Evolutionary conservation across 768 basidiomycete genomes (phyloP).

Genomic region (Podaxis mareebaensis): DNA sequence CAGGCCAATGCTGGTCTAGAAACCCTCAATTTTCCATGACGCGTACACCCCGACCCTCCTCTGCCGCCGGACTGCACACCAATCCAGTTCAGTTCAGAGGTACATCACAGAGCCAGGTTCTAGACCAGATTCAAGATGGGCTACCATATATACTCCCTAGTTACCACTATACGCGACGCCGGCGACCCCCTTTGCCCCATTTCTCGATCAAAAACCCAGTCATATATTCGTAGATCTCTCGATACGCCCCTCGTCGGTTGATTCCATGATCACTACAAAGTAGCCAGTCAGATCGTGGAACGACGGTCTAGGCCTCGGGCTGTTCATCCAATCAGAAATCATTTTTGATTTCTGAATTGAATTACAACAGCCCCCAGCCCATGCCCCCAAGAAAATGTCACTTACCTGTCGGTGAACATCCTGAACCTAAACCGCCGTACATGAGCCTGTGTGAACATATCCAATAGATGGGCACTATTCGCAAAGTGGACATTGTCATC

Average conservation of each 20-base stretch:
- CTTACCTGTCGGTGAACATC: constrained; percentile 96
- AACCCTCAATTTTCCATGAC: constrained; percentile 13
- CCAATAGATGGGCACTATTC: constrained; percentile 87
- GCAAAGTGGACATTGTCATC: constrained; percentile 97
- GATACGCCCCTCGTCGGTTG: constrained; percentile 66
- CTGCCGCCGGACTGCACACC: constrained; percentile 9
- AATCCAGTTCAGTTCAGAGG: constrained; percentile 13
- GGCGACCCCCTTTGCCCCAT: constrained; percentile 84
- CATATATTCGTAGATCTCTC: constrained; percentile 89
- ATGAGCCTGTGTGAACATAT: constrained; percentile 83
- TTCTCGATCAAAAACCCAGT: constrained; percentile 83
- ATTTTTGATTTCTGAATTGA: neutral
- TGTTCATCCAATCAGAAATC: constrained; percentile 14
- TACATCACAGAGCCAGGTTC: constrained; percentile 9
- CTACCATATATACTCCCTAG: constrained; percentile 14
- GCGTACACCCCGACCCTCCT: constrained; percentile 9
- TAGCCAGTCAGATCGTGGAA: constrained; percentile 9
- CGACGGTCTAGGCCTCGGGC: constrained; percentile 10
- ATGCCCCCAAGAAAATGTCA: constrained; percentile 7
- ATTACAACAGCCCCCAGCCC: neutral
- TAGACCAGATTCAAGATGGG: constrained; percentile 17
- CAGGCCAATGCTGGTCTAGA: constrained; percentile 14
- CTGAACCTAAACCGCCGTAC: constrained; percentile 82
- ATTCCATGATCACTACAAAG: constrained; percentile 78
- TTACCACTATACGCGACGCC: constrained; percentile 52